Conservation (phyloP, 2,329 filamentous ascomycete species). For the Ophiostoma angusticollis region DNA sequence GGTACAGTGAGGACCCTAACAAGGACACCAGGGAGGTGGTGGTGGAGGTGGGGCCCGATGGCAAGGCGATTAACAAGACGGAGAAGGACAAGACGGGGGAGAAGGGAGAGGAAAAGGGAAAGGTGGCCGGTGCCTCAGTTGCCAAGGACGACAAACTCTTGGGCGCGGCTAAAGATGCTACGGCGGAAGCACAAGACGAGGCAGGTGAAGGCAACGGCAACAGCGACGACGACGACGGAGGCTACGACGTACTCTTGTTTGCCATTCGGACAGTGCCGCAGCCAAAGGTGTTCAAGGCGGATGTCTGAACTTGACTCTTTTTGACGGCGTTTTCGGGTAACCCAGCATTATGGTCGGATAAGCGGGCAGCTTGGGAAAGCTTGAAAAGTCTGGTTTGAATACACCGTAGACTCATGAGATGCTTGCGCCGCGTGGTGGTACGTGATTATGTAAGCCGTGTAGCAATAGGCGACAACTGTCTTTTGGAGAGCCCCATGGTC, state of each 20-base stretch:
- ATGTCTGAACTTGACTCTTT: background rate
- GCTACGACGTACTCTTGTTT: conserved; percentile 18
- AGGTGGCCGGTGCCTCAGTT: too few relatives aligned
- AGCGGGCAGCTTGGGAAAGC: too few relatives aligned
- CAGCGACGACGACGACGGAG: conserved; percentile 7
- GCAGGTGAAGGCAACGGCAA: background rate
- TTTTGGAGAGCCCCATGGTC: too few relatives aligned
- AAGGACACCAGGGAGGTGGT: conserved; percentile 42
- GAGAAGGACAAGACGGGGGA: conserved; percentile 19
- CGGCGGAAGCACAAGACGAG: conserved; percentile 8
- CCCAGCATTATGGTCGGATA: too few relatives aligned
- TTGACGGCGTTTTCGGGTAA: too few relatives aligned
- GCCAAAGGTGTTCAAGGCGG: conserved; percentile 1
- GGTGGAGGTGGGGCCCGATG: conserved; percentile 39
- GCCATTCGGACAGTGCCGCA: conserved; percentile 9
- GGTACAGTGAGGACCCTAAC: conserved; percentile 61
- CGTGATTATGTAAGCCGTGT: too few relatives aligned
- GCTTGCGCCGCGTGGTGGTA: too few relatives aligned
- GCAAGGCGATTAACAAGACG: conserved; percentile 30
- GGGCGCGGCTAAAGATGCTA: too few relatives aligned
- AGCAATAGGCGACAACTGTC: too few relatives aligned
- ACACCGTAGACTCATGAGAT: background rate
- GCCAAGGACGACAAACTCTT: too few relatives aligned
- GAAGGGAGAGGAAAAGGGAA: conserved; percentile 16
- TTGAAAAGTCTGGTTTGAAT: too few relatives aligned